Evolutionary conservation across 768 basidiomycete genomes (phyloP).

Genomic region (Auricularia sp.): DNA sequence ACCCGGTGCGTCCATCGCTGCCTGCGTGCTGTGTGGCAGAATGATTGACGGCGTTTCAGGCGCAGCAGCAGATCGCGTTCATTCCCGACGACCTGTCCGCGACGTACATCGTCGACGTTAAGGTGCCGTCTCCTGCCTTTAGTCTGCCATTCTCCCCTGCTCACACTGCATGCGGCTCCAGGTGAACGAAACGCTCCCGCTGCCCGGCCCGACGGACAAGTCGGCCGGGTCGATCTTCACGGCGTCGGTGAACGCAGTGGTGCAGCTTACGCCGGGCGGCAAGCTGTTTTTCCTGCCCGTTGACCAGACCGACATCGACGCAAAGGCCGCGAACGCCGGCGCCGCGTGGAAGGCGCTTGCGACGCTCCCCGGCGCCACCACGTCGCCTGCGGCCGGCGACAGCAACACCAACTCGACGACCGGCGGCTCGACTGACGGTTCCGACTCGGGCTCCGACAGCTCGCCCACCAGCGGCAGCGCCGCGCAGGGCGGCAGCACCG

Average conservation of each 20-base stretch:
- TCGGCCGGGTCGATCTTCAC: slow-evolving; percentile 55
- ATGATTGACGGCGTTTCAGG: slow-evolving; percentile 23
- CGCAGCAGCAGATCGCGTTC: slow-evolving; percentile 68
- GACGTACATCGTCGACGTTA: slow-evolving; percentile 67
- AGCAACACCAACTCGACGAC: neutral
- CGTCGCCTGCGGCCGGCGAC: neutral
- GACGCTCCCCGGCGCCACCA: neutral
- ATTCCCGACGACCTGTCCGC: slow-evolving; percentile 63
- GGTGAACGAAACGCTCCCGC: slow-evolving; percentile 54
- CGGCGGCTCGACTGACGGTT: no score
- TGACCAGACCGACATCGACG: slow-evolving; percentile 30
- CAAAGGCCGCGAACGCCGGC: slow-evolving; percentile 25
- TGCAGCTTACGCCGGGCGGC: slow-evolving; percentile 59
- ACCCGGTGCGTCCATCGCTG: slow-evolving; percentile 19
- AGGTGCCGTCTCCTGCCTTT: slow-evolving; percentile 24
- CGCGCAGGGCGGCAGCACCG: no score
- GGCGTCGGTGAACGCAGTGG: slow-evolving; percentile 47
- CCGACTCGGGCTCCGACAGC: no score
- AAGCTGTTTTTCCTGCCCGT: slow-evolving; percentile 53
- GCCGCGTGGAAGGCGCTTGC: slow-evolving; percentile 21
- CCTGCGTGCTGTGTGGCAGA: neutral
- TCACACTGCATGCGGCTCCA: slow-evolving; percentile 12
- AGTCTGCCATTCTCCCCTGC: no score
- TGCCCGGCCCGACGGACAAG: slow-evolving; percentile 51
- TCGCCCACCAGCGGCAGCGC: no score